Evolutionary conservation across 345 rosid genomes (phyloP).

Genomic region (Corchorus olitorius): DNA sequence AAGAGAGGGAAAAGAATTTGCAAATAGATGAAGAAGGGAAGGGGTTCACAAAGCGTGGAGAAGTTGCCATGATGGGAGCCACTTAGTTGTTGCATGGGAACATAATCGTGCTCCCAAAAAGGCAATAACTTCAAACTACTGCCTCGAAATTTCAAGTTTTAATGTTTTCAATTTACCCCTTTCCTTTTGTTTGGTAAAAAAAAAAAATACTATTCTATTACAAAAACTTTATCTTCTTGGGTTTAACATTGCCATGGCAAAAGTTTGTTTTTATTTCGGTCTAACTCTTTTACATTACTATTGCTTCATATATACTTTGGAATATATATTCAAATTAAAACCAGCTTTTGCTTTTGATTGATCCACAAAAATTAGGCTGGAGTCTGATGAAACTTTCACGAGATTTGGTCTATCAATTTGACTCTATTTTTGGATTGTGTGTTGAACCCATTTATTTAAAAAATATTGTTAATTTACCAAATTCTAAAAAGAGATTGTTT

Average conservation of each 20-base stretch:
- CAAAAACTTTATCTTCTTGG: not conserved
- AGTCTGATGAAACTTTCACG: not conserved
- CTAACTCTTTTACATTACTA: not conserved
- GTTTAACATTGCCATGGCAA: not conserved
- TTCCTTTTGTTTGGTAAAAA: not conserved
- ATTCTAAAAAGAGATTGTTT: too few relatives aligned
- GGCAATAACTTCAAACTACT: not conserved
- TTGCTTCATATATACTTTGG: not conserved
- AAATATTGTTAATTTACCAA: too few relatives aligned
- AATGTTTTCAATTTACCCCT: not conserved
- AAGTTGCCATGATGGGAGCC: slow-evolving; percentile 50
- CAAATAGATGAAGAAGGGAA: not conserved
- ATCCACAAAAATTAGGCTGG: not conserved
- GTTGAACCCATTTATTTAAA: not conserved
- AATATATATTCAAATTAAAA: not conserved
- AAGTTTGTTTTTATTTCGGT: not conserved
- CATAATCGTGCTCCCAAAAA: slow-evolving; percentile 54
- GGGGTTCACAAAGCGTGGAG: slow-evolving; percentile 40
- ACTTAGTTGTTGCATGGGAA: slow-evolving; percentile 46
- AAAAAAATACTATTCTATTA: not conserved
- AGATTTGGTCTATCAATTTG: slow-evolving; percentile 4
- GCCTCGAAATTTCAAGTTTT: not conserved
- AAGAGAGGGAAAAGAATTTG: slow-evolving; percentile 24
- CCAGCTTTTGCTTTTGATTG: not conserved
- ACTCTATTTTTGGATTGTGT: not conserved